A percentile compares a stretch with the other conserved stretches of the same genome.
Evolutionary conservation across 176 grass and related monocot genomes (phyloP).

Genomic region (Stipa capillata): DNA sequence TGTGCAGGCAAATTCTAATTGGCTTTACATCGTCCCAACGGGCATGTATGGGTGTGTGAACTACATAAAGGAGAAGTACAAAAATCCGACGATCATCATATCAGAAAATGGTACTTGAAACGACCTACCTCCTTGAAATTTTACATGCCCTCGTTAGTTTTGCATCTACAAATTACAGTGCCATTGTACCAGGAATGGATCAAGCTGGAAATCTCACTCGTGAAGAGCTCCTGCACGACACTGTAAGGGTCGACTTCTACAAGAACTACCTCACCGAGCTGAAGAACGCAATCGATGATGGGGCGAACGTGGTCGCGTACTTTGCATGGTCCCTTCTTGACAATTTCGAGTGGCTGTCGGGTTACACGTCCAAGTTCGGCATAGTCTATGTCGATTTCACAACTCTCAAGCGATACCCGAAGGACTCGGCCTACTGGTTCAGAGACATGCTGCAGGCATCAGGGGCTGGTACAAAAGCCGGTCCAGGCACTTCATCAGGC

Average conservation of each 20-base stretch:
- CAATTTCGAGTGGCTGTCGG: constrained; percentile 78
- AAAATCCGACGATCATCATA: constrained; percentile 60
- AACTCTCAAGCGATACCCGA: constrained; percentile 55
- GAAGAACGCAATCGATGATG: constrained; percentile 64
- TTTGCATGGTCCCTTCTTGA: constrained; percentile 82
- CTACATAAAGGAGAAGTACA: constrained; percentile 77
- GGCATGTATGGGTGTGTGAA: constrained; percentile 75
- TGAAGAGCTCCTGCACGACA: constrained; percentile 34
- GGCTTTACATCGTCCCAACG: constrained; percentile 87
- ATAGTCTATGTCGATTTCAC: constrained; percentile 72
- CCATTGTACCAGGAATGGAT: constrained; percentile 49
- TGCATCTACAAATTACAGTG: neutral
- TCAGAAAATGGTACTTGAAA: constrained; percentile 70
- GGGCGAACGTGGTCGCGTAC: constrained; percentile 54
- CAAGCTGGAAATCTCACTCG: constrained; percentile 44
- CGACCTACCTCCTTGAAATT: neutral
- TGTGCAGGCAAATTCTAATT: constrained; percentile 60
- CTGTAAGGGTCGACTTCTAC: constrained; percentile 39
- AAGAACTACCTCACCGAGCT: constrained; percentile 57
- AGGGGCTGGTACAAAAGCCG: constrained; percentile 11
- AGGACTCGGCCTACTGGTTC: constrained; percentile 80
- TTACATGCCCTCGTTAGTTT: too few relatives aligned
- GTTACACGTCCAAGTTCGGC: constrained; percentile 74
- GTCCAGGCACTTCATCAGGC: neutral
- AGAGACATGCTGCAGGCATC: constrained; percentile 41